A percentile compares a stretch with the other conserved stretches of the same genome.
Conservation (phyloP, 1,284 basidiomycete genomes). For the Cerrena zonata region DNA sequence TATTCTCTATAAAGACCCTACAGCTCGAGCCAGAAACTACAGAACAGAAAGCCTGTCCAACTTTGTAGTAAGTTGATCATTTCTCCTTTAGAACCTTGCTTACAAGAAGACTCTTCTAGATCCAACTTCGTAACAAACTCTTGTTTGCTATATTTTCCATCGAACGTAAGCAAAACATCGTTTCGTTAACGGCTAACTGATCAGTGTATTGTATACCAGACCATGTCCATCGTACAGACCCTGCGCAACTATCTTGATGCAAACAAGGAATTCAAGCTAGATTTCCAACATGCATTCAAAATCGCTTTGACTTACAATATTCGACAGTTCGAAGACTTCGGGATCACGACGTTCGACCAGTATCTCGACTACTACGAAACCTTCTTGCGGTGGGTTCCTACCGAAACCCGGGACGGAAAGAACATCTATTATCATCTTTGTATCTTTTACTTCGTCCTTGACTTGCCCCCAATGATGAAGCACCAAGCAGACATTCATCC, state of each 20-base stretch:
- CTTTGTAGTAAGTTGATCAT: too few species aligned
- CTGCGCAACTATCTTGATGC: conserved; percentile 11
- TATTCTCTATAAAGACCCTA: too few species aligned
- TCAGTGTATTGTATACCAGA: too few species aligned
- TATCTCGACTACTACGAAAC: conserved; percentile 14
- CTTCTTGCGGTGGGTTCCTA: conserved; percentile 14
- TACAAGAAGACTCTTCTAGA: too few species aligned
- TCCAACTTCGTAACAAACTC: too few species aligned
- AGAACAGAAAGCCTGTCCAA: too few species aligned
- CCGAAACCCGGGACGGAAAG: conserved; percentile 12
- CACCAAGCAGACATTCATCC: conserved; percentile 14
- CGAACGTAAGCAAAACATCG: too few species aligned
- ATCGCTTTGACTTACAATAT: conserved; percentile 9
- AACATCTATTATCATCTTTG: conserved; percentile 15
- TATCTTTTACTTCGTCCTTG: conserved; percentile 17
- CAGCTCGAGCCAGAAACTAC: too few species aligned
- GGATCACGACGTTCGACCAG: conserved; percentile 13
- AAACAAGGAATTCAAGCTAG: conserved; percentile 13
- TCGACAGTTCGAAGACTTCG: conserved; percentile 11
- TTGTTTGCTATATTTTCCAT: too few species aligned
- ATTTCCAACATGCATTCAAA: conserved; percentile 11
- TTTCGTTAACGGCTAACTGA: too few species aligned
- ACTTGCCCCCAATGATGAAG: conserved; percentile 9
- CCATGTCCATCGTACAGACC: conserved; percentile 11
- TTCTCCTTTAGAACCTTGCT: too few species aligned